Percentiles rank a stretch among this genome's conserved stretches.
Evolutionary conservation across 2,329 filamentous ascomycete species (phyloP).

Genomic region (Pseudogymnoascus pannorum): DNA sequence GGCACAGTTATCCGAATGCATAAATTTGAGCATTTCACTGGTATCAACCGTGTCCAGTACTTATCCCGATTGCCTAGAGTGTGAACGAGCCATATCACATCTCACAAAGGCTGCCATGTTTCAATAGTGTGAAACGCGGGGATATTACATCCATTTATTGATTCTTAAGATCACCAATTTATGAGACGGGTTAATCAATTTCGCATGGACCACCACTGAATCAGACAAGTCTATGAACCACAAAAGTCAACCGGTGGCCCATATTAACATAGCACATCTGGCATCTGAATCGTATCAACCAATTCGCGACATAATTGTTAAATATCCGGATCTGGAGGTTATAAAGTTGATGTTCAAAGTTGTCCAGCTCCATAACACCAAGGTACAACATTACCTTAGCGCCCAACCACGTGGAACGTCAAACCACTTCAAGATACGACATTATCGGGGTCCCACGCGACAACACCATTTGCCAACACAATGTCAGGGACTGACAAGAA

Average conservation of each 20-base stretch:
- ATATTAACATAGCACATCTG: not conserved
- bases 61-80: not conserved
- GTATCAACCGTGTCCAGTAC: not conserved
- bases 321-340: not conserved
- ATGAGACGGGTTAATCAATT: constrained; percentile 8
- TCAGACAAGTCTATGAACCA: constrained; percentile 7
- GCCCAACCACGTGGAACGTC: constrained; percentile 3
- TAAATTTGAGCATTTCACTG: not conserved
- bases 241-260: not conserved
- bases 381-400: not conserved
- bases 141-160: constrained; percentile 7
- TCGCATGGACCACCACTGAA: constrained; percentile 7
- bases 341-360: constrained; percentile 7
- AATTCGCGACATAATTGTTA: not conserved
- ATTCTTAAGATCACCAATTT: constrained; percentile 6
- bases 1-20: not conserved
- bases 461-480: constrained; percentile 1
- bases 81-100: not conserved
- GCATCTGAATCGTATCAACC: not conserved
- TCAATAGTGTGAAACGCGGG: not conserved
- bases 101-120: not conserved
- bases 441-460: constrained; percentile 6
- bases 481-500: constrained; percentile 10
- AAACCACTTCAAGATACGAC: constrained; percentile 2
- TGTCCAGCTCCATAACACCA: not conserved